These are phyloP conservation scores for Dictyostelium firmibasis DNA, from an alignment of 78 protist genomes.

Conservation along the genomic window DNA sequence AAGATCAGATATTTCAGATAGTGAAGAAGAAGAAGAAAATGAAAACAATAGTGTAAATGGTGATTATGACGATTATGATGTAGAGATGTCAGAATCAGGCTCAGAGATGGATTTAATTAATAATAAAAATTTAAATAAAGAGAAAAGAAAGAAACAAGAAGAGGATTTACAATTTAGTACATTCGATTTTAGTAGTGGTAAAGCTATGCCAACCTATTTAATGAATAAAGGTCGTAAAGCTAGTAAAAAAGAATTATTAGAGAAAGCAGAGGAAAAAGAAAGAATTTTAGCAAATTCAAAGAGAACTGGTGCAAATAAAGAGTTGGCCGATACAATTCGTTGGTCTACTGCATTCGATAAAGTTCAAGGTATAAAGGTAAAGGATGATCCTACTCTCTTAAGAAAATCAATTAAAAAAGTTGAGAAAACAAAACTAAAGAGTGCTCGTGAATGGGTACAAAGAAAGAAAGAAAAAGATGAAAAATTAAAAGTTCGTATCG, in stretches of 20 bases:
- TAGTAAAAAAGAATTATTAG: conserved; percentile 40
- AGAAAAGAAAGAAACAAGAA: neutral
- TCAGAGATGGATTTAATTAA: conserved; percentile 23
- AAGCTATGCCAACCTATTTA: conserved; percentile 67
- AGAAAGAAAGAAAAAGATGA: conserved; percentile 44
- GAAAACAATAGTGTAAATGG: neutral
- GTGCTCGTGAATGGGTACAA: conserved; percentile 50
- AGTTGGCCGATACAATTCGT: conserved; percentile 13
- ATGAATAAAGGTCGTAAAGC: neutral
- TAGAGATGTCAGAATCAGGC: neutral
- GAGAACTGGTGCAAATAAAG: conserved; percentile 45
- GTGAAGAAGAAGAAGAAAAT: neutral
- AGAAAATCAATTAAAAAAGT: conserved; percentile 33
- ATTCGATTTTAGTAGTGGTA: conserved; percentile 70
- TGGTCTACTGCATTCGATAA: conserved; percentile 69
- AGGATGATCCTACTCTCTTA: conserved; percentile 29
- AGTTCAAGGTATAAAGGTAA: conserved; percentile 68
- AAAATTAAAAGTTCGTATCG: conserved; percentile 1
- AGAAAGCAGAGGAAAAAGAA: conserved; percentile 46
- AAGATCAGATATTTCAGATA: neutral
- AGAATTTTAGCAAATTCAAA: conserved; percentile 12
- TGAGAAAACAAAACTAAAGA: conserved; percentile 25
- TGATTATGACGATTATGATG: conserved; percentile 21
- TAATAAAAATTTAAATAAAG: neutral
- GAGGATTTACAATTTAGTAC: conserved; percentile 82